Evolutionary conservation across 2,329 filamentous ascomycete genomes (phyloP), one percentile per base, ranked within the genome.

Genomic region (Cladosporium oxysporum): DNA sequence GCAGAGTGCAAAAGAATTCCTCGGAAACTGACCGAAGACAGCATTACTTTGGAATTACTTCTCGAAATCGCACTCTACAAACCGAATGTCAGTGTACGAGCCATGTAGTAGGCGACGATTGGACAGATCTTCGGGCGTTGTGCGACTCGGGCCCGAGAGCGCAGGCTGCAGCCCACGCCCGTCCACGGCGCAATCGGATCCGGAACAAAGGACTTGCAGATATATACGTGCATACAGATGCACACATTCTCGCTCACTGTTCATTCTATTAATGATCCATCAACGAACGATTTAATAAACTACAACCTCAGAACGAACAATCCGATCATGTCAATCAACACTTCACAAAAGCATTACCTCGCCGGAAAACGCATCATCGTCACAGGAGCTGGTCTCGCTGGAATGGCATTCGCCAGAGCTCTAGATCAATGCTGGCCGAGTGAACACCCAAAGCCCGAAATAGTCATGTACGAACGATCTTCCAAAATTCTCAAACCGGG

Each of bases 301-400:
- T n/a, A 44, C 37, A 10, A 10, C 18, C 7, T 3, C 7, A 44
- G 8, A 7, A 44, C 18, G 6, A 31, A n/a, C 50, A n/a, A 31
- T n/a, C 11, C 18, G 11, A 33, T 14, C n/a, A 58, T 58, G 55
- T 58, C 55, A 4, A 16, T 11, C 21, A 14, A 29, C 11, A 18
- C 14, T 33, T 16, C 16, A 14, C n/a, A 35, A 16, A 37, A 26
- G 33, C 31, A 26, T 33, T 21, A 35, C 14, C 66, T 69, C 14
- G 58, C 68, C n/a, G 66, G 61, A 26, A 69, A 68, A 49, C 52
- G 53, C 16, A 68, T 69, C 62, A 58, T 69, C 53, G 53, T 69
- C 29, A 29, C 65, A 44, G 68, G 67, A 26, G 68, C 62, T 5
- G 68, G 67, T 14, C 61, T 68, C 18, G 68, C 68, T 37, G 66